These are phyloP conservation scores for Austroboletus festivus DNA, from an alignment of 768 basidiomycete species.

Conservation along the genomic window DNA sequence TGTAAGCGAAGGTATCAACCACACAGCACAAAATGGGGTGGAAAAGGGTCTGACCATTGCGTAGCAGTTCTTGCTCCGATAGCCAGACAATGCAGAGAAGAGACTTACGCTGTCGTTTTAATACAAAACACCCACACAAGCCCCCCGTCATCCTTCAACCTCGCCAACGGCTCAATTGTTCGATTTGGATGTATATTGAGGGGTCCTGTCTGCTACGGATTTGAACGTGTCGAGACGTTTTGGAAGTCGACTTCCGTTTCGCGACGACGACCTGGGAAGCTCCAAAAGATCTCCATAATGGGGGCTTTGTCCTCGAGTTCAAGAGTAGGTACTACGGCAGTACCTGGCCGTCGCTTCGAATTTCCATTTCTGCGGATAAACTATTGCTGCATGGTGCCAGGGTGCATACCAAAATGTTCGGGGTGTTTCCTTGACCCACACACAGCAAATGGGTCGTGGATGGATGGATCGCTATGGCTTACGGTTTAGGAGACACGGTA, in stretches of 20 bases:
- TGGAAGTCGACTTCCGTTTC: constrained; percentile 4
- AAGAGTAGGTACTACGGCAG: background rate
- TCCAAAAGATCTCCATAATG: constrained; percentile 1
- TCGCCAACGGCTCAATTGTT: background rate
- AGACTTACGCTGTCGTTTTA: constrained; percentile 1
- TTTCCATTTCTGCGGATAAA: constrained; percentile 2
- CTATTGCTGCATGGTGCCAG: background rate
- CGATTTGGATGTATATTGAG: background rate
- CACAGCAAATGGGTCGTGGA: constrained; percentile 4
- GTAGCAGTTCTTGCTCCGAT: constrained; percentile 20
- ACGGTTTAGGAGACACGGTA: constrained; percentile 6
- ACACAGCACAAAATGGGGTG: constrained; percentile 27
- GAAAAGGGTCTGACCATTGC: constrained; percentile 27
- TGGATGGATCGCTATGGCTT: constrained; percentile 3
- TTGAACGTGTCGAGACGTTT: background rate
- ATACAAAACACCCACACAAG: background rate
- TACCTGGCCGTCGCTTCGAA: background rate
- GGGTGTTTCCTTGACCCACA: constrained; percentile 4
- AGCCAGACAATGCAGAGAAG: background rate
- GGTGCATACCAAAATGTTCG: background rate
- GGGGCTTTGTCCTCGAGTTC: constrained; percentile 3
- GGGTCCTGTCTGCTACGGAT: background rate
- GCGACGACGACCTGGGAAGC: background rate
- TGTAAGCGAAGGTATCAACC: constrained; percentile 31
- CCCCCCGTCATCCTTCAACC: background rate